Percentiles rank a stretch among this genome's conserved stretches.
phyloP scores from a whole-genome alignment of 2,329 filamentous ascomycete genomes.

The Ceratocystis eucalypticola region DNA sequence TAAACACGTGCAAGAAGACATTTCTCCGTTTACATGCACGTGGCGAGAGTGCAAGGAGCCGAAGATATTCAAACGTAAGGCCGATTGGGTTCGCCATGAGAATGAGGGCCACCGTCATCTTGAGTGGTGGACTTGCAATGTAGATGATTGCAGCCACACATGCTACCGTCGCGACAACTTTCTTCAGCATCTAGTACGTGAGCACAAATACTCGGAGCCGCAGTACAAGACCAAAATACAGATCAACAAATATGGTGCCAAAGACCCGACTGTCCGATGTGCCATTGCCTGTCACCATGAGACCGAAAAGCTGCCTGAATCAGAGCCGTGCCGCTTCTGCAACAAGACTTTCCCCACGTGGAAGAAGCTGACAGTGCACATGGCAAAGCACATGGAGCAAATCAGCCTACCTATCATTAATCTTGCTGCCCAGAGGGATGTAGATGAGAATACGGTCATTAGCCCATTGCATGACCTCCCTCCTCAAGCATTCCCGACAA shows the following conservation, averaged over 20 bases:
- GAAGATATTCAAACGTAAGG: constrained; percentile 89
- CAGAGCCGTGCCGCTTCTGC: constrained; percentile 81
- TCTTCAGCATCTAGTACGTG: constrained; percentile 77
- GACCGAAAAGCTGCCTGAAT: constrained; percentile 49
- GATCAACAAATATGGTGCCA: constrained; percentile 43
- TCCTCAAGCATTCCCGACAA: constrained; percentile 25
- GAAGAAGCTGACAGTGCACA: constrained; percentile 89
- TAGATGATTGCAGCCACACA: constrained; percentile 64
- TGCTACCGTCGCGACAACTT: constrained; percentile 90
- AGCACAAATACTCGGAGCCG: constrained; percentile 76
- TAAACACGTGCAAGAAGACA: constrained; percentile 87
- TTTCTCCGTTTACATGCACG: constrained; percentile 86
- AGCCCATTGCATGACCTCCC: constrained; percentile 50
- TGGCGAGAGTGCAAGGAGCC: constrained; percentile 70
- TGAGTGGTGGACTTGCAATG: constrained; percentile 80
- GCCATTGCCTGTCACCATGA: constrained; percentile 66
- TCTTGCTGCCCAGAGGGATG: constrained; percentile 38
- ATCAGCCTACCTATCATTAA: constrained; percentile 69
- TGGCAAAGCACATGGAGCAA: constrained; percentile 89
- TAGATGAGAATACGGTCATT: constrained; percentile 50
- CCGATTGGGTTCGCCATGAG: constrained; percentile 90
- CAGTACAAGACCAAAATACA: constrained; percentile 62
- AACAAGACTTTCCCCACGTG: constrained; percentile 66
- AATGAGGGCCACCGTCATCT: constrained; percentile 81
- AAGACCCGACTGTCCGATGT: constrained; percentile 59